Evolutionary conservation across 129 eudicot genomes (phyloP).

Genomic region (Cynara cardunculus): DNA sequence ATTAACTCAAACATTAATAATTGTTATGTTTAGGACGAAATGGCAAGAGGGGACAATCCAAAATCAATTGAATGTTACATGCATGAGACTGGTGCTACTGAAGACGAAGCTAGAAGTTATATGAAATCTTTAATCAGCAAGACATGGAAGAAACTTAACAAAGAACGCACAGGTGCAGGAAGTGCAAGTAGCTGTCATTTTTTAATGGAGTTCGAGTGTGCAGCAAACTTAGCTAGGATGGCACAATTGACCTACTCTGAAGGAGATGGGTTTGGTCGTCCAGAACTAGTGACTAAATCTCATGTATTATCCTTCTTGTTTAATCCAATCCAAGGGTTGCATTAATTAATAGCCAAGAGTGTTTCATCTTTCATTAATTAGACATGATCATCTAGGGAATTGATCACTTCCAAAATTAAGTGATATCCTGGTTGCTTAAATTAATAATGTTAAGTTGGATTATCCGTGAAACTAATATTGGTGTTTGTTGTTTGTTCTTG

Average conservation of each 20-base stretch:
- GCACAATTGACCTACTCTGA: slow-evolving; percentile 8
- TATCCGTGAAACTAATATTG: no score
- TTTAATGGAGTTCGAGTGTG: not conserved
- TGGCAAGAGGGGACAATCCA: not conserved
- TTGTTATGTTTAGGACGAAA: not conserved
- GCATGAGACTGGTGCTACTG: not conserved
- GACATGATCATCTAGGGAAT: no score
- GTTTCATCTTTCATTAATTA: no score
- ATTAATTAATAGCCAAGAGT: not conserved
- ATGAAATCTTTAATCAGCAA: not conserved
- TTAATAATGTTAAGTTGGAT: no score
- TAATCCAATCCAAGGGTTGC: not conserved
- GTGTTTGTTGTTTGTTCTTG: no score
- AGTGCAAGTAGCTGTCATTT: not conserved
- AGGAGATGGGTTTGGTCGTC: slow-evolving; percentile 14
- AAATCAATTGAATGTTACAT: not conserved
- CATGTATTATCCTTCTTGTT: not conserved
- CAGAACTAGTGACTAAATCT: not conserved
- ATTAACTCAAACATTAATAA: not conserved
- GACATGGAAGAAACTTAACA: not conserved
- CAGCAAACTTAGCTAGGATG: slow-evolving; percentile 5
- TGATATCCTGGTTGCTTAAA: no score
- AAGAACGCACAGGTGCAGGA: not conserved
- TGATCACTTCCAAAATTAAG: no score
- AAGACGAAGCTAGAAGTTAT: not conserved